These are phyloP conservation scores for Trichosporon sp. DNA, from an alignment of 1,284 basidiomycete genomes.

Conservation along the genomic window DNA sequence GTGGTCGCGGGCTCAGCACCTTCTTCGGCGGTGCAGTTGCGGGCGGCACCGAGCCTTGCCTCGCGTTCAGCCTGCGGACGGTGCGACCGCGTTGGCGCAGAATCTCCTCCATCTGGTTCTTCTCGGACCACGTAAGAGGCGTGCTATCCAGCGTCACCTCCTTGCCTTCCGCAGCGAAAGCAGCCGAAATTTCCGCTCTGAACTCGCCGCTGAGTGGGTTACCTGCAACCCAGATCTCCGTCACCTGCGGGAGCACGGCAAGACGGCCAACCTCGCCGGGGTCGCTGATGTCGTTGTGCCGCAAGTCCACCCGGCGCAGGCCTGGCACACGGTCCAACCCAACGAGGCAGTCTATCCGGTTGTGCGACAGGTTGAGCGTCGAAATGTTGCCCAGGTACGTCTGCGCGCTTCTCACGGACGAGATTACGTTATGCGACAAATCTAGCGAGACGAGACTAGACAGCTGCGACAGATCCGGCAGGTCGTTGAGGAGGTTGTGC, in stretches of 20 bases:
- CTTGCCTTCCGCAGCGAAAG: conserved; percentile 71
- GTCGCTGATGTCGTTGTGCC: conserved; percentile 75
- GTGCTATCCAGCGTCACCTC: conserved; percentile 68
- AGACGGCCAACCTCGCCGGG: conserved; percentile 79
- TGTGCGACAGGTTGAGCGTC: conserved; percentile 70
- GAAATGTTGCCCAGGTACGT: conserved; percentile 71
- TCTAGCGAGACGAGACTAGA: conserved; percentile 80
- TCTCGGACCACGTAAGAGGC: conserved; percentile 68
- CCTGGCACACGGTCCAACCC: conserved; percentile 82
- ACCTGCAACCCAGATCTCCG: conserved; percentile 70
- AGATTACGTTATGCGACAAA: conserved; percentile 91
- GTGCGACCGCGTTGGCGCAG: conserved; percentile 10
- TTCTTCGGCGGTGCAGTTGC: not conserved
- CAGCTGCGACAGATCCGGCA: conserved; percentile 62
- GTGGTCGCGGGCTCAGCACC: not conserved
- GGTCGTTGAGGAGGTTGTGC: conserved; percentile 67
- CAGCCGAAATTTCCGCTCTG: conserved; percentile 70
- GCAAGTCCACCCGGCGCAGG: conserved; percentile 80
- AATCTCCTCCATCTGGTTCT: conserved; percentile 35
- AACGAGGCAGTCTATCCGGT: conserved; percentile 87
- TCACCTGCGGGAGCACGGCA: conserved; percentile 68
- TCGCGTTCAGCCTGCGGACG: not conserved
- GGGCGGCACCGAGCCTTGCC: not conserved
- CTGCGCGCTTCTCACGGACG: conserved; percentile 85
- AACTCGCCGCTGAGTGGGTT: conserved; percentile 75